phyloP scores from a whole-genome alignment of 768 basidiomycete species.

The Paxillus ammoniavirescens region DNA sequence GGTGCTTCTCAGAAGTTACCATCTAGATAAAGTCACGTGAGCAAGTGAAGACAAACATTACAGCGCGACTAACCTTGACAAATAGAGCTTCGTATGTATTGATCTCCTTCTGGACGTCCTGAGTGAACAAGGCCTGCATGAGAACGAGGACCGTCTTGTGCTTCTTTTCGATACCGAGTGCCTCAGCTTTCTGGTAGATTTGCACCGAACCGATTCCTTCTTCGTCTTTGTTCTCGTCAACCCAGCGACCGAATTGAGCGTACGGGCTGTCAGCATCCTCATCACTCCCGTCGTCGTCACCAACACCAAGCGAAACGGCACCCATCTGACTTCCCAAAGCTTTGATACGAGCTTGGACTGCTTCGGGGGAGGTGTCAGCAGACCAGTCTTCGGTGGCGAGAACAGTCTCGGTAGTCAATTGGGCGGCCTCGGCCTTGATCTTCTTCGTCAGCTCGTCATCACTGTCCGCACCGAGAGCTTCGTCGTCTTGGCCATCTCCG shows the following conservation, averaged over 20 bases:
- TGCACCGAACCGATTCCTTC: conserved; percentile 45
- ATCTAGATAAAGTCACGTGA: conserved; percentile 46
- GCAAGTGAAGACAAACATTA: background rate
- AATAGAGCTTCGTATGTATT: conserved; percentile 66
- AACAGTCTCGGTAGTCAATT: conserved; percentile 60
- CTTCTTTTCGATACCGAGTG: conserved; percentile 91
- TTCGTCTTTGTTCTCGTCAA: conserved; percentile 63
- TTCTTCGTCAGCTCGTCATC: conserved; percentile 88
- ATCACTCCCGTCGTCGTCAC: conserved; percentile 86
- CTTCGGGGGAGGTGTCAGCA: conserved; percentile 87
- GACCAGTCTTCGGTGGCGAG: conserved; percentile 82
- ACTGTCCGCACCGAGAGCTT: conserved; percentile 59
- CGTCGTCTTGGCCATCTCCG: conserved; percentile 41
- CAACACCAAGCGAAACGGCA: conserved; percentile 44
- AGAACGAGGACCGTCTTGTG: conserved; percentile 86
- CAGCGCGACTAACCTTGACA: conserved; percentile 55
- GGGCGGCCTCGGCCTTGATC: conserved; percentile 88
- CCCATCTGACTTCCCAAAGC: conserved; percentile 63
- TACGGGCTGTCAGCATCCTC: conserved; percentile 89
- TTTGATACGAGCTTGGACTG: conserved; percentile 79
- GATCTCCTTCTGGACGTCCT: conserved; percentile 65
- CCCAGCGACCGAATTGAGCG: conserved; percentile 78
- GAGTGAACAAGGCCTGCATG: conserved; percentile 81
- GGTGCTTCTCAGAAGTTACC: conserved; percentile 91
- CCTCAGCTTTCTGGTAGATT: conserved; percentile 86